phyloP scores from a whole-genome alignment of 352 stramenopile species.

The Phytopythium mirpurense region DNA sequence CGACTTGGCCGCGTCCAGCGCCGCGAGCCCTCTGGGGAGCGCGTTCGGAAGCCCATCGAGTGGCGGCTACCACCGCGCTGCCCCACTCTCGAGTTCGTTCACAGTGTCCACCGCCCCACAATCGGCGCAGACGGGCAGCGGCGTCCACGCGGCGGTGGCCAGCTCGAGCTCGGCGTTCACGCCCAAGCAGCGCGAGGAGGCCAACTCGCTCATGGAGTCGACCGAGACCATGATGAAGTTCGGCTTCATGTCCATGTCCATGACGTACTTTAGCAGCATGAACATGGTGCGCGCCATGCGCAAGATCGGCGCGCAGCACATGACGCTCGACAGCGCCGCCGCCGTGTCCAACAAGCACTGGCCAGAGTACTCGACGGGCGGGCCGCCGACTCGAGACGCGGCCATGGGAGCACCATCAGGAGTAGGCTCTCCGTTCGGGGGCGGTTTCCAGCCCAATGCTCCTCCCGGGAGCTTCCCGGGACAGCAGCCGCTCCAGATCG shows the following conservation, averaged over 20 bases:
- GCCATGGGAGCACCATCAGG: not conserved
- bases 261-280: slow-evolving; percentile 97
- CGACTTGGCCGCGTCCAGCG: slow-evolving; percentile 23
- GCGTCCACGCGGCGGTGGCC: not conserved
- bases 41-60: slow-evolving; percentile 22
- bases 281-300: slow-evolving; percentile 97
- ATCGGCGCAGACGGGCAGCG: too few relatives aligned
- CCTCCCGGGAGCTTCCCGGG: slow-evolving; percentile 49
- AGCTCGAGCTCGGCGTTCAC: slow-evolving; percentile 33
- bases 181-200: slow-evolving; percentile 86
- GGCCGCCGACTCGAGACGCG: not conserved
- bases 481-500: slow-evolving; percentile 61
- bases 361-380: slow-evolving; percentile 37
- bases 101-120: too few relatives aligned
- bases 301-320: slow-evolving; percentile 89
- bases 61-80: slow-evolving; percentile 2
- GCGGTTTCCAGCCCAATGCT: slow-evolving; percentile 37
- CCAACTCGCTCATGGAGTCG: slow-evolving; percentile 90
- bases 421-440: slow-evolving; percentile 4
- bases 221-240: slow-evolving; percentile 99
- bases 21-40: slow-evolving; percentile 2
- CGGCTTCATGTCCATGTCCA: slow-evolving; percentile 97
- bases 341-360: slow-evolving; percentile 56
- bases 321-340: slow-evolving; percentile 82
- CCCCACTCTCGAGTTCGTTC: not conserved